Evolutionary conservation across 306 rosid species (phyloP), one percentile per base, ranked within the genome.

Genomic region (Vigna hirtella): DNA sequence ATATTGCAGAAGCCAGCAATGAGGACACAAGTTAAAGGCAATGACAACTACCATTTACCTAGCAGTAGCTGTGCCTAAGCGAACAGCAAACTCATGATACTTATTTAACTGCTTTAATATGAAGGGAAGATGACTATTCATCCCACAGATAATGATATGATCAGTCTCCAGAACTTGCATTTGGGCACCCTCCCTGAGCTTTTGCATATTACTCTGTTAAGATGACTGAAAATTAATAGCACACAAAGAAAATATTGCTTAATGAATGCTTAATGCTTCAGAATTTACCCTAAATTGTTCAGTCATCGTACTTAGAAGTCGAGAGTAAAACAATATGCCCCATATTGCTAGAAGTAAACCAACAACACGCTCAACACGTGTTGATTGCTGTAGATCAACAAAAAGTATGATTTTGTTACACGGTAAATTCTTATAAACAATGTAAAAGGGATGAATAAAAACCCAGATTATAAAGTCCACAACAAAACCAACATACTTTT

Each of bases 71-170:
- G 96, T 91, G 86, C 99, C 99, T 86, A 95, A 83, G 86, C 91
- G 98, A 72, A 95, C 96, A 42, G 98, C 80, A 83, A 65, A 86
- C 74, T 91, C 99, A 38, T 95, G 99, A 81, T 88, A 88, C 83
- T 88, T 88, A 69, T 95, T 85, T 79, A 95, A 84, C 87, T 95
- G 99, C 91, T 86, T 90, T 77, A 95, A 81, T 81, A 95, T 95
- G 90, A 88, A 93, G 72, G 89, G 74, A 74, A 95, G 89, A 86
- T 88, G 98, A 85, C 88, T 88, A 83, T 86, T 95, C 87, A 88
- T 86, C 80, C 99, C 99, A 83, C 98, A 91, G 81, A 95, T 87
- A 69, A 95, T 90, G 82, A 95, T 95, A 88, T 95, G 99, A 88
- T 95, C 99, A 32, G 85, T 75, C 90, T 95, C 98, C 81, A 95